Evolutionary conservation across 257 asterid species (phyloP).

Genomic region (Fraxinus anomala): DNA sequence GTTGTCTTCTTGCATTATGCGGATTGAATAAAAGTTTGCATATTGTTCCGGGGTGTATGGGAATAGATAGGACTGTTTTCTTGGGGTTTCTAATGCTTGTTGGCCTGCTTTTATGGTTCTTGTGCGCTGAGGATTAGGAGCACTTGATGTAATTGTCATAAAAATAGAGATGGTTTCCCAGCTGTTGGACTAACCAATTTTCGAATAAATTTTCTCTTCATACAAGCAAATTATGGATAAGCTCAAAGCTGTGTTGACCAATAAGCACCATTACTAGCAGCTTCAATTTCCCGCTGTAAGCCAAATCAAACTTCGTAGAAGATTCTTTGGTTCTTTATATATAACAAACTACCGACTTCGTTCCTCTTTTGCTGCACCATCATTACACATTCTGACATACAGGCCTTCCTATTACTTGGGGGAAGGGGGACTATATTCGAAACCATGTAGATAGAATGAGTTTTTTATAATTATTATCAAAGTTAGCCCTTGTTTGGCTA

Average conservation of each 20-base stretch:
- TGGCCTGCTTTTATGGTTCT: background rate
- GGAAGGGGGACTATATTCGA: background rate
- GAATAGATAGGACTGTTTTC: background rate
- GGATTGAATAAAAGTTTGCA: background rate
- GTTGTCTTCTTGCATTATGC: background rate
- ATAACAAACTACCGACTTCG: too few relatives aligned
- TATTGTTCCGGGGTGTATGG: background rate
- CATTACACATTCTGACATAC: background rate
- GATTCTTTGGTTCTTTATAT: too few relatives aligned
- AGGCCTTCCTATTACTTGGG: background rate
- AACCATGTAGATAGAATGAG: too few relatives aligned
- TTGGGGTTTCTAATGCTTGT: background rate
- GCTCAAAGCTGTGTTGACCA: background rate
- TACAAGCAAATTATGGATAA: background rate
- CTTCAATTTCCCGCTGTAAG: constrained; percentile 10
- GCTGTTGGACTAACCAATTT: background rate
- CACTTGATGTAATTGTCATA: background rate
- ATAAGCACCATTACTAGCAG: background rate
- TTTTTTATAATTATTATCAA: too few relatives aligned
- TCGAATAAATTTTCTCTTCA: background rate
- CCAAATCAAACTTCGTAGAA: background rate
- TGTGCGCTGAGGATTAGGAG: background rate
- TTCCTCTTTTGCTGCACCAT: too few relatives aligned
- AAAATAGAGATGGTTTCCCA: background rate
- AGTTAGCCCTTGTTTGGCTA: too few relatives aligned